Evolutionary conservation across 768 basidiomycete species (phyloP).

Genomic region (Hygrocybe punicea): DNA sequence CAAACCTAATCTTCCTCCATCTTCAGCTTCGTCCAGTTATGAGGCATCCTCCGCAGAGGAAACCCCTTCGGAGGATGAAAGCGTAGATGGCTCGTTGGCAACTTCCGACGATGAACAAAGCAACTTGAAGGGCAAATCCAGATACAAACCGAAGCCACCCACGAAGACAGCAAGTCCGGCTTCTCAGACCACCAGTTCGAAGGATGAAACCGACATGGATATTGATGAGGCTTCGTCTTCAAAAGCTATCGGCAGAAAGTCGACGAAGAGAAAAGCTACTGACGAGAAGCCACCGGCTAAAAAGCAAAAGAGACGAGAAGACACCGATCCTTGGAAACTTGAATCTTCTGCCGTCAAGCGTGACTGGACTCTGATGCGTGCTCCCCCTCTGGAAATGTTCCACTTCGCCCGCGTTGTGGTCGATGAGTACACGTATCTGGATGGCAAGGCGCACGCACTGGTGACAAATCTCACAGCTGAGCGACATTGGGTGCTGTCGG

Average conservation of each 20-base stretch:
- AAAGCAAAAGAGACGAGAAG: constrained; percentile 60
- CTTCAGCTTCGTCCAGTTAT: constrained; percentile 41
- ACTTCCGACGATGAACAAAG: constrained; percentile 37
- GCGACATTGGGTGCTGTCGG: constrained; percentile 93
- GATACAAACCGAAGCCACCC: constrained; percentile 25
- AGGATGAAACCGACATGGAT: constrained; percentile 45
- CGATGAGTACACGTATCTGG: constrained; percentile 93
- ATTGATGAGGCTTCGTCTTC: constrained; percentile 45
- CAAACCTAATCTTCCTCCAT: constrained; percentile 9
- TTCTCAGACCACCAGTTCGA: constrained; percentile 22
- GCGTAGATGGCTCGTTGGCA: constrained; percentile 23
- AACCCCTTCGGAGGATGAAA: constrained; percentile 32
- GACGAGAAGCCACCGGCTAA: constrained; percentile 45
- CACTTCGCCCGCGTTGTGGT: constrained; percentile 85
- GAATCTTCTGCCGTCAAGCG: constrained; percentile 54
- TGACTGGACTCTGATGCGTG: constrained; percentile 77
- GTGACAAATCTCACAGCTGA: constrained; percentile 74
- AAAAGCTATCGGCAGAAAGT: constrained; percentile 33
- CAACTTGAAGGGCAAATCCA: constrained; percentile 30
- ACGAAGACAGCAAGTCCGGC: constrained; percentile 15
- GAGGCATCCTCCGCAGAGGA: constrained; percentile 39
- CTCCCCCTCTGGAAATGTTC: constrained; percentile 90
- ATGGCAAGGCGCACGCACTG: constrained; percentile 73
- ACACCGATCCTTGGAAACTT: constrained; percentile 72
- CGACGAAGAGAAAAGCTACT: constrained; percentile 39